Conservation (phyloP, 2,329 filamentous ascomycete genomes). For the Cladophialophora carrionii region DNA sequence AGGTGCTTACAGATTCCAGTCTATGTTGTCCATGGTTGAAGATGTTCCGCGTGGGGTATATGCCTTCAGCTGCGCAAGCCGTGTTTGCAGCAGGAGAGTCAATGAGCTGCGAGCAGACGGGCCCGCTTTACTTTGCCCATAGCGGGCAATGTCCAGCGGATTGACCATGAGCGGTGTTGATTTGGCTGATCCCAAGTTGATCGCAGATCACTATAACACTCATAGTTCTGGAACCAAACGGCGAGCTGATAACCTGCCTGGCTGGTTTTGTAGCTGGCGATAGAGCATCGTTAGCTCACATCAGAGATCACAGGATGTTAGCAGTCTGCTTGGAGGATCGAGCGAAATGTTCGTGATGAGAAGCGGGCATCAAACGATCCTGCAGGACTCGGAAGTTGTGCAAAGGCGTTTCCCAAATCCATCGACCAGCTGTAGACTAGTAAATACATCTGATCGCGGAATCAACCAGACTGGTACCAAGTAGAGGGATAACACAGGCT, state of each 20-base stretch:
- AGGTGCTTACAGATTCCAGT: too few relatives aligned
- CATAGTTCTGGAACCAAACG: constrained; percentile 42
- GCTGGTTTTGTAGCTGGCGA: constrained; percentile 42
- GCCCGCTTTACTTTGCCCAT: too few relatives aligned
- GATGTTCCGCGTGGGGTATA: too few relatives aligned
- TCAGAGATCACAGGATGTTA: constrained; percentile 40
- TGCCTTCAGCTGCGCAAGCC: too few relatives aligned
- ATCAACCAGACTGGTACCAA: background rate
- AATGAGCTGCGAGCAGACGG: too few relatives aligned
- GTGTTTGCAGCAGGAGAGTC: too few relatives aligned
- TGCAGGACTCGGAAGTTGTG: constrained; percentile 29
- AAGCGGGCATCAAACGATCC: constrained; percentile 34
- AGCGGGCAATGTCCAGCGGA: too few relatives aligned
- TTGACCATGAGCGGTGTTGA: too few relatives aligned
- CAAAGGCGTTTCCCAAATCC: constrained; percentile 20
- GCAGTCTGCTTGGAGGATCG: constrained; percentile 38
- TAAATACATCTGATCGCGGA: background rate
- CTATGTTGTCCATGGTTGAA: too few relatives aligned
- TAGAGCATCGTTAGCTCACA: constrained; percentile 42
- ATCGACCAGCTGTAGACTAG: constrained; percentile 9
- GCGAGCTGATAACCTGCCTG: constrained; percentile 41
- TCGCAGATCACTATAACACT: too few relatives aligned
- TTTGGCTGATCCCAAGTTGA: too few relatives aligned
- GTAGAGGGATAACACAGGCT: background rate
- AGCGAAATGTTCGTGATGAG: constrained; percentile 24